Conservation (phyloP, 2,329 filamentous ascomycete genomes). For the Fusarium buxicola region DNA sequence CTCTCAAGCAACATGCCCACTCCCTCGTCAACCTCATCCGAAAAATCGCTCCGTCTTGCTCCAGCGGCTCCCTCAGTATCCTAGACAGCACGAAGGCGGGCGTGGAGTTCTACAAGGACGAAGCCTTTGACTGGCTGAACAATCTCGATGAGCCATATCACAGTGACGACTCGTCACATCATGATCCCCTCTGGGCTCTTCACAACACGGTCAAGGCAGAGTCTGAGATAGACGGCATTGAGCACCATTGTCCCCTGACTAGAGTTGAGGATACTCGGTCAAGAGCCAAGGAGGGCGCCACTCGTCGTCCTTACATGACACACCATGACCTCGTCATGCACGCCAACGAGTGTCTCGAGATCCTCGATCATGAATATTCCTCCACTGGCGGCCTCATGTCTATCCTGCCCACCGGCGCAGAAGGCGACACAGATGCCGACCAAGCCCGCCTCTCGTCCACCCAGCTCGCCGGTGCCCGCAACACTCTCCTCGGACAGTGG, state of each 20-base stretch:
- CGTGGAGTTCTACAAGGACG: conserved; percentile 52
- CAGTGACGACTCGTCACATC: conserved; percentile 60
- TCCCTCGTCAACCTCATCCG: conserved; percentile 66
- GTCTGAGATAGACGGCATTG: conserved; percentile 55
- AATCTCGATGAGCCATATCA: conserved; percentile 62
- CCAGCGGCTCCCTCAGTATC: conserved; percentile 34
- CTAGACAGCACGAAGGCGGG: conserved; percentile 45
- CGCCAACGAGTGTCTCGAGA: conserved; percentile 69
- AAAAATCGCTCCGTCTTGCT: conserved; percentile 56
- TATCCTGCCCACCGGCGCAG: conserved; percentile 59
- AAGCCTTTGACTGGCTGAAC: conserved; percentile 69
- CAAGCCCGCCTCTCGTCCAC: conserved; percentile 41
- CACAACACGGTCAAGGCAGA: conserved; percentile 59
- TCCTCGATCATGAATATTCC: conserved; percentile 69
- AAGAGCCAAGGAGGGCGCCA: conserved; percentile 25
- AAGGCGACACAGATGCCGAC: conserved; percentile 41
- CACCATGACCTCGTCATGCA: conserved; percentile 66
- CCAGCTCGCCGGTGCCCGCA: conserved; percentile 58
- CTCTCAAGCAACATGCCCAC: conserved; percentile 70
- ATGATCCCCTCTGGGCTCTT: conserved; percentile 59
- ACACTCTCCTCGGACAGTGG: conserved; percentile 68
- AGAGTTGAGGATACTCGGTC: conserved; percentile 37
- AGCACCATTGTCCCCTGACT: conserved; percentile 61
- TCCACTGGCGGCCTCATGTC: conserved; percentile 67
- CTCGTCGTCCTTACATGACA: conserved; percentile 55